phyloP scores from a whole-genome alignment of 2,329 filamentous ascomycete genomes.

The Thelonectria blattea region DNA sequence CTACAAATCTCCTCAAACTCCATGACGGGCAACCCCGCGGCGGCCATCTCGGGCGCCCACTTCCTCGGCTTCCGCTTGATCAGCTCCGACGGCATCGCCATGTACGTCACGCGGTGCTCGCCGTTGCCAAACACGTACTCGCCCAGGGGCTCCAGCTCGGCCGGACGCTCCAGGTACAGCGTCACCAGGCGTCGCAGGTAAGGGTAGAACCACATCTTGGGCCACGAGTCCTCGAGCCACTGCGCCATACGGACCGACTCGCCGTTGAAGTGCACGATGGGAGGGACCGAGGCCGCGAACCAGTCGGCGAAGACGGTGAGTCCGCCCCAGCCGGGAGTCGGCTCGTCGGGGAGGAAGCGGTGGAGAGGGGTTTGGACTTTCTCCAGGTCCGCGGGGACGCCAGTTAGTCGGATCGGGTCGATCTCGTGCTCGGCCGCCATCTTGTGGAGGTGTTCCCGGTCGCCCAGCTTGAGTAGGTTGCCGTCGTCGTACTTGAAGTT shows the following conservation, averaged over 20 bases:
- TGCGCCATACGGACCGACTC: conserved; percentile 19
- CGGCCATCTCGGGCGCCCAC: not conserved
- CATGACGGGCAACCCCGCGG: not conserved
- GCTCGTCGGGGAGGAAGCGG: not conserved
- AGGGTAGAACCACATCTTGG: conserved; percentile 27
- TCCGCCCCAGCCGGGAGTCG: conserved; percentile 22
- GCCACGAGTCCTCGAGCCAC: conserved; percentile 17
- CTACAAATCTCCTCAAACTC: conserved; percentile 1
- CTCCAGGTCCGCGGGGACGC: conserved; percentile 19
- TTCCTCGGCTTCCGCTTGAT: not conserved
- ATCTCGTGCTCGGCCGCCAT: conserved; percentile 9
- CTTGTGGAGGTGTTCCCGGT: conserved; percentile 10
- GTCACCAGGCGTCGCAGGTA: conserved; percentile 13
- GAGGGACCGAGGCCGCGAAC: conserved; percentile 26
- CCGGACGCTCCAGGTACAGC: not conserved
- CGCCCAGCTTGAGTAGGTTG: conserved; percentile 12
- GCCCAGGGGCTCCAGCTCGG: not conserved
- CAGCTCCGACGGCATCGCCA: conserved; percentile 1
- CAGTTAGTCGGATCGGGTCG: not conserved
- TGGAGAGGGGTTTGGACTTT: conserved; percentile 7
- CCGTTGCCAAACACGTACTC: conserved; percentile 1
- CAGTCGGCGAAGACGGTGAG: conserved; percentile 28
- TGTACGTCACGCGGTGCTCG: not conserved
- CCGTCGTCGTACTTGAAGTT: conserved; percentile 30
- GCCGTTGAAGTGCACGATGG: conserved; percentile 27